A percentile compares a stretch with the other conserved stretches of the same genome.
Evolutionary conservation across 352 stramenopile species (phyloP).

Genomic region (Saprolegnia diclina): DNA sequence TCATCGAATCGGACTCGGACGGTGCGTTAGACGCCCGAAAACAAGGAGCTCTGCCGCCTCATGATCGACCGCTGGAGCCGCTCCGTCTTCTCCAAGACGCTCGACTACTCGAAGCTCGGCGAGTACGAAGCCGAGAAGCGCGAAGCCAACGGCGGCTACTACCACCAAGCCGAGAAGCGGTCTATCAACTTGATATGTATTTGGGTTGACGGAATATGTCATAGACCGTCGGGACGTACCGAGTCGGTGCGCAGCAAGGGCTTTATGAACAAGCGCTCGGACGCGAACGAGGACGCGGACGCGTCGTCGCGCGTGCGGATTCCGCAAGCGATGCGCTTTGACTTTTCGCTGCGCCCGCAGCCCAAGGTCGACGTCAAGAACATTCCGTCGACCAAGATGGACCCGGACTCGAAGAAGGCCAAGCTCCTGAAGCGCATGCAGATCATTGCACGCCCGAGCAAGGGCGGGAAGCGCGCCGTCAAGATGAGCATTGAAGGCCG

Average conservation of each 20-base stretch:
- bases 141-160: conserved; percentile 14
- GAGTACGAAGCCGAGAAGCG: conserved; percentile 81
- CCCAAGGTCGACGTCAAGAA: conserved; percentile 71
- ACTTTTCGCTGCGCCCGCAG: conserved; percentile 77
- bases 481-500: conserved; percentile 76
- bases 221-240: background rate
- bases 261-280: conserved; percentile 30
- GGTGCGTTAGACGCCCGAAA: conserved; percentile 54
- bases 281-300: conserved; percentile 36
- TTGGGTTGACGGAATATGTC: background rate
- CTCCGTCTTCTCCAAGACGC: conserved; percentile 83
- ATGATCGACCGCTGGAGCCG: conserved; percentile 84
- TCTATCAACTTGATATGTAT: background rate
- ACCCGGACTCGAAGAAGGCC: conserved; percentile 73
- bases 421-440: conserved; percentile 83
- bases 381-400: conserved; percentile 41
- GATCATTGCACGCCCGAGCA: conserved; percentile 70
- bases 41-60: conserved; percentile 81
- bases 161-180: background rate
- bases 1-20: background rate
- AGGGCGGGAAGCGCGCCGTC: conserved; percentile 67
- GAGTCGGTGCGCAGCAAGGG: conserved; percentile 8
- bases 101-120: conserved; percentile 81
- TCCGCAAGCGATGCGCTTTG: conserved; percentile 67
- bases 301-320: conserved; percentile 61